These are phyloP conservation scores for Lagerstroemia speciosa DNA, from an alignment of 345 rosid species.

Conservation along the genomic window DNA sequence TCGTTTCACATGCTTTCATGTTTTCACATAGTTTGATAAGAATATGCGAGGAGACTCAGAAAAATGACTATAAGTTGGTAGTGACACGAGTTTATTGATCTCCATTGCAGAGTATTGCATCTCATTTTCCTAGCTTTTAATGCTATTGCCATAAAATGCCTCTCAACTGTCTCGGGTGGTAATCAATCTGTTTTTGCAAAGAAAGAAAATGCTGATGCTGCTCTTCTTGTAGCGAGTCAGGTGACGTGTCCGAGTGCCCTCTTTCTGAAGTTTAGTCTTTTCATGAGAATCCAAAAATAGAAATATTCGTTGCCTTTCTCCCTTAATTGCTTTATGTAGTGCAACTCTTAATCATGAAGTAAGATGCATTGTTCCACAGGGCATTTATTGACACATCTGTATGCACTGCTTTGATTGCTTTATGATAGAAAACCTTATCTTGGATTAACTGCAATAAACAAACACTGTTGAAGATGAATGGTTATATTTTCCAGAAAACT, in stretches of 20 bases:
- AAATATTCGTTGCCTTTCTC: background rate
- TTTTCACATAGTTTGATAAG: background rate
- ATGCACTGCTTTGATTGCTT: background rate
- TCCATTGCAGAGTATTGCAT: slow-evolving; percentile 52
- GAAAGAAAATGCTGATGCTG: slow-evolving; percentile 61
- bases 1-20: background rate
- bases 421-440: background rate
- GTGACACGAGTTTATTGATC: background rate
- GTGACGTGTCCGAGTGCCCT: slow-evolving; percentile 14
- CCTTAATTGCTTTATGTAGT: background rate
- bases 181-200: slow-evolving; percentile 36
- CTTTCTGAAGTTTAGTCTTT: background rate
- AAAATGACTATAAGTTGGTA: background rate
- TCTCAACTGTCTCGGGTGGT: slow-evolving; percentile 44
- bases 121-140: slow-evolving; percentile 56
- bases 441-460: background rate
- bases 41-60: background rate
- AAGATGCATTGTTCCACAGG: too few relatives aligned
- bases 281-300: background rate
- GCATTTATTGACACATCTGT: background rate
- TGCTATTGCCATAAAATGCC: slow-evolving; percentile 37
- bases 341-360: background rate
- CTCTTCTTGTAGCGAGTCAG: slow-evolving; percentile 79
- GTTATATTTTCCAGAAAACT: slow-evolving; percentile 49
- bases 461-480: background rate